Evolutionary conservation across 768 basidiomycete species (phyloP), one percentile per base, ranked within the genome.

Genomic region (Suillus placidus): DNA sequence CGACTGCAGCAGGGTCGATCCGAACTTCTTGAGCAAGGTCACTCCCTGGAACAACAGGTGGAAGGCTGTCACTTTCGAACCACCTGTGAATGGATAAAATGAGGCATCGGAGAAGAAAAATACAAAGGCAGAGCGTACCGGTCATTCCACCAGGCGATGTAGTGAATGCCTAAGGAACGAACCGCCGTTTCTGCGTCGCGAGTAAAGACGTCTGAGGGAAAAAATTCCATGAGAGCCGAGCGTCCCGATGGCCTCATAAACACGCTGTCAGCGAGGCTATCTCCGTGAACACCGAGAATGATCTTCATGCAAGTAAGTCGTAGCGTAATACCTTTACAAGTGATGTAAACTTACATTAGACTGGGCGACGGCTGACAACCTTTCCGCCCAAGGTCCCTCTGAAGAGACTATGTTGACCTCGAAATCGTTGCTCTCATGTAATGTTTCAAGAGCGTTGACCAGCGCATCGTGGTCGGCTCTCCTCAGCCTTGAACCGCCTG

Each of bases 181-280:
- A 81, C 80, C 23, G 88, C 82, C 58, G 86, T 76, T 70, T 89
- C 85, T 64, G 84, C 82, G 69, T 92, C 89, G 57, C 83, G 84
- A 32, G 82, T 80, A 74, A 91, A 93, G 23, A 82, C 82, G n/a
- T 84, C 84, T 3, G 83, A 79, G 23, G 87, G 89, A 77, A 91
- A 93, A 71, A 94, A 82, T 77, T 95, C 93, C 79, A 94, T 85
- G 42, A 94, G 80, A 4, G 88, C 87, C 26, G 90, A 82, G 32
- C 83, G 80, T 18, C 81, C 70, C 32, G 86, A 84, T 6, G 84
- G 84, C 65, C 84, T 85, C 85, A 94, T 87, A 79, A 88, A 93
- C 18, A 90, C 75, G 63, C 85, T 76, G 72, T 94, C 91, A 68
- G 90, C 80, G 35, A 93, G 82, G 67, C 88, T 84, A 61, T 79